Evolutionary conservation across 345 rosid genomes (phyloP), one percentile per base, ranked within the genome.

Genomic region (Euphorbia peplus): DNA sequence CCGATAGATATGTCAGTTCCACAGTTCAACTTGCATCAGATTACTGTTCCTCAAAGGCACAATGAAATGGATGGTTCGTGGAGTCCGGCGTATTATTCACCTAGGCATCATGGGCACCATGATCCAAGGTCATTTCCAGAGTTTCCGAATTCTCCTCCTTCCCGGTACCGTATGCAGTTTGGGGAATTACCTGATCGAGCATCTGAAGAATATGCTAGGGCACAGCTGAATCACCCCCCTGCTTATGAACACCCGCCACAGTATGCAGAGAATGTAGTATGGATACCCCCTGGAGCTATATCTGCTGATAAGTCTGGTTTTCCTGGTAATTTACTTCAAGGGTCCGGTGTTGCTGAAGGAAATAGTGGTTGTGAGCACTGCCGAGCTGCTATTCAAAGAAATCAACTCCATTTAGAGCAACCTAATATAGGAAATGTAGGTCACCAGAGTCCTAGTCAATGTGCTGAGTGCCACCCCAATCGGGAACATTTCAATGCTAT

Each of bases 11-110:
- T 83, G 75, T 78, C 81, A 10, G 60, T 82, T 52, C 81, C 81
- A 4, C 98, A 83, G 39, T 83, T 77, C 69, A 88, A 83, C 66
- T 61, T 85, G 80, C 88, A 67, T 74, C 90, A 79, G 39, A 82
- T 82, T 54, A 73, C 75, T 5, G 64, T 83, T 73, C 87, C 95
- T 47, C 88, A 78, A 71, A 86, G 96, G 80, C 89, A 80, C 66
- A 85, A 79, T 82, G 98, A 90, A 63, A 76, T 81, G 68, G 98
- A 95, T 57, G 88, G 85, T 60, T 44, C 92, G 21, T 83, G 91
- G 95, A 85, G 88, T 76, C 84, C 89, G 37, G 89, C 87, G 70
- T 90, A 80, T 75, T 85, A 75, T 80, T 95, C 98, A 78, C 98
- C 99, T 42, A 79, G 90, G 85, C 95, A 86, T 52, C 88, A 88